Conservation (phyloP, 2,329 filamentous ascomycete species). For the Microcyclosporella mali region DNA sequence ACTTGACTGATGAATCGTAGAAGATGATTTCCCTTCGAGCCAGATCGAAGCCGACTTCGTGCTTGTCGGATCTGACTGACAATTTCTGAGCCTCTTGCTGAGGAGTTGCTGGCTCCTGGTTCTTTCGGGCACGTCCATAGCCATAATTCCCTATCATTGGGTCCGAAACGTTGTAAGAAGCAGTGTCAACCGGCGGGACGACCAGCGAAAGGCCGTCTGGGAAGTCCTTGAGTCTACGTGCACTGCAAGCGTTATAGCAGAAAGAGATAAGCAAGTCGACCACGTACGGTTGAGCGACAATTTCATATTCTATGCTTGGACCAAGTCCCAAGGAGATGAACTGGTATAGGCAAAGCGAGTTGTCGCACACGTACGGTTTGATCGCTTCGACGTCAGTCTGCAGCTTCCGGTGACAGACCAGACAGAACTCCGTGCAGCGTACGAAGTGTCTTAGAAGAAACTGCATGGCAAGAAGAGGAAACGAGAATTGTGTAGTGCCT, state of each 20-base stretch:
- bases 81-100: neutral
- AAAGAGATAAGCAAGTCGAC: conserved; percentile 81
- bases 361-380: conserved; percentile 69
- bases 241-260: conserved; percentile 58
- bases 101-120: neutral
- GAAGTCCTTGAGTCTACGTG: conserved; percentile 45
- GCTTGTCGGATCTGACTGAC: conserved; percentile 4
- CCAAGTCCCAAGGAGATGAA: conserved; percentile 84
- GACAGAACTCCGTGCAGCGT: conserved; percentile 78
- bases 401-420: conserved; percentile 71
- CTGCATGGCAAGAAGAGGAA: conserved; percentile 60
- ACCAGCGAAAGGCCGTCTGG: conserved; percentile 52
- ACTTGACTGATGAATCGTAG: conserved; percentile 17
- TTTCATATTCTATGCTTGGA: conserved; percentile 77
- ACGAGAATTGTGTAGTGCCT: conserved; percentile 34
- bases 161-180: conserved; percentile 7
- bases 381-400: conserved; percentile 60
- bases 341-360: conserved; percentile 73
- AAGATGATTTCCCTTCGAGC: conserved; percentile 40
- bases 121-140: neutral
- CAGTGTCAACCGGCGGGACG: conserved; percentile 39
- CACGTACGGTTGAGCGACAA: conserved; percentile 69
- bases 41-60: conserved; percentile 30
- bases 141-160: neutral
- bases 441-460: conserved; percentile 71